These are phyloP conservation scores for Mycena olivaceomarginata DNA, from an alignment of 768 basidiomycete species.

Conservation along the genomic window DNA sequence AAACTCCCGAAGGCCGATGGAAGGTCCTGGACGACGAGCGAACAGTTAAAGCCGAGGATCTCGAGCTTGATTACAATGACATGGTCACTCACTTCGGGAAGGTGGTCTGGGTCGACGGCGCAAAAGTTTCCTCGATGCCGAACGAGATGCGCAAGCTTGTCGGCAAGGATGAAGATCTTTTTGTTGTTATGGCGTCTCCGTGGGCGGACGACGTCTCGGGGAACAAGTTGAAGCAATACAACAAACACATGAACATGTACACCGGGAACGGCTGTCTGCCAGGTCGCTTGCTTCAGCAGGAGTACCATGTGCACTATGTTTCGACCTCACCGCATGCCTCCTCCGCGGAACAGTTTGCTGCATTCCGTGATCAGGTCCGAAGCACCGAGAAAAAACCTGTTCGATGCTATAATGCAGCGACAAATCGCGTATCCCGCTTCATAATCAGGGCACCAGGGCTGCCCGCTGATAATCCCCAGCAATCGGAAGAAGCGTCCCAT, in stretches of 20 bases:
- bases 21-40: neutral
- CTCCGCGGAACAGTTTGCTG: neutral
- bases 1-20: constrained; percentile 15
- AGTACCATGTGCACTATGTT: neutral
- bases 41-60: constrained; percentile 19
- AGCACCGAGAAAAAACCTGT: constrained; percentile 29
- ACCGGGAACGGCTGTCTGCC: no score
- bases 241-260: no score
- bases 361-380: constrained; percentile 23
- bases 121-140: neutral
- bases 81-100: constrained; percentile 9
- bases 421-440: constrained; percentile 10
- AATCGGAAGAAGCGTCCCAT: constrained; percentile 42
- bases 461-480: constrained; percentile 46
- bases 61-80: constrained; percentile 23
- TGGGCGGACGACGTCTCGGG: neutral
- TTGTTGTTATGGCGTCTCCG: neutral
- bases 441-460: constrained; percentile 33
- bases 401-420: constrained; percentile 30
- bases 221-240: no score
- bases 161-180: neutral
- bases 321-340: neutral
- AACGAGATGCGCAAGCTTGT: neutral
- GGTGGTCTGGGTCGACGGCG: constrained; percentile 2
- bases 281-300: no score